Base-by-base conservation (phyloP, 73 alveolate genomes). In the Halteria grandinella region DNA sequence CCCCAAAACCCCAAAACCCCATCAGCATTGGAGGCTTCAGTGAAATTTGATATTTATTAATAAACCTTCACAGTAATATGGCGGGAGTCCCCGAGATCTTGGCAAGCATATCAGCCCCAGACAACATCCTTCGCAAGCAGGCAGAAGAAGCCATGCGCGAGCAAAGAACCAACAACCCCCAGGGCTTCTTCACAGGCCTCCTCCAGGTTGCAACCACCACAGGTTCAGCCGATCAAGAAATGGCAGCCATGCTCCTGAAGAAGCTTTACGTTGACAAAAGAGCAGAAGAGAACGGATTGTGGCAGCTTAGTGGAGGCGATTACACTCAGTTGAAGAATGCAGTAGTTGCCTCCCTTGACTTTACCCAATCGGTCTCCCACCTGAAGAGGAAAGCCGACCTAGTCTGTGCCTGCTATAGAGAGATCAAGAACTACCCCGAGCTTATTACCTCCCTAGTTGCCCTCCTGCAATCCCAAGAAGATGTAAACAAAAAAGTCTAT, bases 221-320 rank as follows among this genome's bases (percentile, higher is more conserved):
- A 6, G 28, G 36, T 57, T 17, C 28, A n/a, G 32, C 50, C 2
- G 36, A 29, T 21, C 18, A 57, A 31, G 53, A 33, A 20, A n/a
- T 57, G 53, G 89, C 82, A 4, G 60, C 76, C 10, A 74, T 79
- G 8, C 63, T 79, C 27, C 29, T 79, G 27, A 79, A 79, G 58
- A 79, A 79, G 62, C 45, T 59, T 14, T 66, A 21, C 58, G 28
- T 79, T 1, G 89, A 79, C 43, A 55, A 55, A 53, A 25, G 73
- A 29, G 28, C 49, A 5, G 73, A 57, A 57, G 73, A 57, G 20
- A 20, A 23, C 11, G 28, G 21, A 3, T 18, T 29, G 4, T 57
- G 73, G 73, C 36, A 57, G 20, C 36, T 57, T n/a, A 5, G 40
- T 17, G 73, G 5, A 3, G 37, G 36, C 12, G 73, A 57, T 8